These are phyloP conservation scores for Scutellaria barbata DNA, from an alignment of 257 asterid genomes.

Conservation along the genomic window DNA sequence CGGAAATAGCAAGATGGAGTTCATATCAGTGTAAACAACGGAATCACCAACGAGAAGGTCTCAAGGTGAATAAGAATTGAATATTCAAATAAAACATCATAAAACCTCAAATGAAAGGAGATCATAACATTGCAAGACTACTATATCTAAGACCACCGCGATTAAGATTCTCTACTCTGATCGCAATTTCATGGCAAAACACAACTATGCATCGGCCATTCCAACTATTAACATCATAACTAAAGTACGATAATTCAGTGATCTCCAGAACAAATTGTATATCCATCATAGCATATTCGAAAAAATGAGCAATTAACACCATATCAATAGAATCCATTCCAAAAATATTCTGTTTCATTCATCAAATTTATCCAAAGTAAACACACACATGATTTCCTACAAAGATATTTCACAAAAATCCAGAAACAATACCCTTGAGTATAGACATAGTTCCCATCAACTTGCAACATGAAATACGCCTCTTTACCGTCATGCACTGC, in stretches of 20 bases:
- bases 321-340: slow-evolving; percentile 12
- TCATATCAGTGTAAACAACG: slow-evolving; percentile 7
- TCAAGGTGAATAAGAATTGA: not conserved
- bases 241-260: slow-evolving; percentile 3
- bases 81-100: not conserved
- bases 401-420: slow-evolving; percentile 10
- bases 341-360: not conserved
- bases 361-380: not conserved
- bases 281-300: not conserved
- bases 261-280: not conserved
- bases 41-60: not conserved
- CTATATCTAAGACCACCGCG: not conserved
- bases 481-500: slow-evolving; percentile 67
- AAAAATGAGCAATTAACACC: not conserved
- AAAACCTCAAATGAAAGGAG: not conserved
- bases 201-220: not conserved
- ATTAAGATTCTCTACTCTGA: not conserved
- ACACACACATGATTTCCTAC: slow-evolving; percentile 2
- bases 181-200: not conserved
- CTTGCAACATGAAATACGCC: slow-evolving; percentile 63
- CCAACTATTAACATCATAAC: slow-evolving; percentile 15
- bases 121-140: not conserved
- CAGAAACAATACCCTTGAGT: slow-evolving; percentile 53
- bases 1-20: no score
- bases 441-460: slow-evolving; percentile 61